These are phyloP conservation scores for Hypoxylon trugodes DNA, from an alignment of 495 filamentous ascomycete species.

Conservation along the genomic window DNA sequence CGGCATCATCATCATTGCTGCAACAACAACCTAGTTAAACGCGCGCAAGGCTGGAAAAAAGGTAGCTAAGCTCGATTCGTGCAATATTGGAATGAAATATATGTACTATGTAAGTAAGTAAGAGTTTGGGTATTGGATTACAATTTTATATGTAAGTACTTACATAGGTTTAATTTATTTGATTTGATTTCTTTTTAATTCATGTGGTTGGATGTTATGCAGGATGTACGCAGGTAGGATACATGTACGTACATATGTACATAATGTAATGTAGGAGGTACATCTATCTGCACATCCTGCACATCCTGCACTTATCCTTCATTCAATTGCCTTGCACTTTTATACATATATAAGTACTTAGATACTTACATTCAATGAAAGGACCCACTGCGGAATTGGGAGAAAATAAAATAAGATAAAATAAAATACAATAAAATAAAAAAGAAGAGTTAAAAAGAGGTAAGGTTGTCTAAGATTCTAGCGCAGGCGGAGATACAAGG, in stretches of 20 bases:
- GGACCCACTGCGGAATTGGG: slow-evolving; percentile 32
- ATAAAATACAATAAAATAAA: too few species aligned
- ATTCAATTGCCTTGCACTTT: slow-evolving; percentile 2
- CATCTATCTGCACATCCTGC: too few species aligned
- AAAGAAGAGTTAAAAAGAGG: too few species aligned
- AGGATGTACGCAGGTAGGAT: too few species aligned
- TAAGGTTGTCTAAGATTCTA: slow-evolving; percentile 32
- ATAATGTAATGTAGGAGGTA: too few species aligned
- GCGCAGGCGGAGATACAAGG: slow-evolving; percentile 13
- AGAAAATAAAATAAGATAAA: too few species aligned
- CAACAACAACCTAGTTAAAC: slow-evolving; percentile 8
- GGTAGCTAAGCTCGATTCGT: slow-evolving; percentile 11
- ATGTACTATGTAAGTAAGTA: too few species aligned
- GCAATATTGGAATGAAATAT: background rate
- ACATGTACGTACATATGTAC: background rate
- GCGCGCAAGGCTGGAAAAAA: too few species aligned
- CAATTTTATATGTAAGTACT: background rate
- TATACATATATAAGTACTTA: slow-evolving; percentile 1
- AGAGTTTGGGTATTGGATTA: too few species aligned
- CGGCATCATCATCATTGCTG: background rate
- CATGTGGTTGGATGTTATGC: too few species aligned
- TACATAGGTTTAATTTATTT: too few species aligned
- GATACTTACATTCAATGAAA: background rate
- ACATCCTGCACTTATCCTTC: slow-evolving; percentile 4
- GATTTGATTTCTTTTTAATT: background rate